phyloP scores from a whole-genome alignment of 495 filamentous ascomycete species.

The Aspergillus sclerotiicarbonarius region DNA sequence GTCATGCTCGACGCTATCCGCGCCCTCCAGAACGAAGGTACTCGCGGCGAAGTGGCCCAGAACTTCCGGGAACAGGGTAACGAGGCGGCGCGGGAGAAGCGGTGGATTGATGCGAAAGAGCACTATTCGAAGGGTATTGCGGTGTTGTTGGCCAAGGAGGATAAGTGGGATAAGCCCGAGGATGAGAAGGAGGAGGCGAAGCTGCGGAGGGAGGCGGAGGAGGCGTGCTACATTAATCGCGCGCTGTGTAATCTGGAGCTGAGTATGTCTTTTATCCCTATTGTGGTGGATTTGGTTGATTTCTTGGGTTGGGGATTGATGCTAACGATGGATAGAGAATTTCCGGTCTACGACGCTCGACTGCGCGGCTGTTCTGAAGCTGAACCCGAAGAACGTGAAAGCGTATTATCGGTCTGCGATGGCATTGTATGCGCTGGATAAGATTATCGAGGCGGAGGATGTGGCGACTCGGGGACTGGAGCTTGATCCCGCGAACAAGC shows the following conservation, averaged over 20 bases:
- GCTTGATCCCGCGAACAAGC: conserved; percentile 61
- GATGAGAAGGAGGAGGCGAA: conserved; percentile 53
- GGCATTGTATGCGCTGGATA: conserved; percentile 72
- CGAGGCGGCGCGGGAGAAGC: conserved; percentile 70
- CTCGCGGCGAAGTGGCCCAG: conserved; percentile 70
- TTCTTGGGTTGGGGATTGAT: conserved; percentile 4
- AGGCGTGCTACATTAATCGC: conserved; percentile 79
- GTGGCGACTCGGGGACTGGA: conserved; percentile 66
- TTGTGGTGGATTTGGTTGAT: no score
- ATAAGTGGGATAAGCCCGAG: conserved; percentile 47
- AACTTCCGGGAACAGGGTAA: conserved; percentile 89
- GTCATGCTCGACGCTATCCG: conserved; percentile 78
- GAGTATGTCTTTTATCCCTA: conserved; percentile 40
- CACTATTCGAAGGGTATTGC: conserved; percentile 84
- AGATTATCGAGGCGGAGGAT: conserved; percentile 72
- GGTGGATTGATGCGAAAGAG: conserved; percentile 82
- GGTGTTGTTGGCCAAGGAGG: conserved; percentile 59
- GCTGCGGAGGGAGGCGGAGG: conserved; percentile 60
- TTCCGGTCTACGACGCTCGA: conserved; percentile 80
- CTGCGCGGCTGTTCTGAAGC: conserved; percentile 71
- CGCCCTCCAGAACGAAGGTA: conserved; percentile 90
- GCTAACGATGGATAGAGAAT: conserved; percentile 55
- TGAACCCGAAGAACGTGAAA: conserved; percentile 79
- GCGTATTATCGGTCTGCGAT: conserved; percentile 79
- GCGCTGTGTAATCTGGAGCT: conserved; percentile 81